A percentile compares a stretch with the other conserved stretches of the same genome.
Conservation (phyloP, 1,284 basidiomycete species). For the Erythrobasidium hasegawianum region DNA sequence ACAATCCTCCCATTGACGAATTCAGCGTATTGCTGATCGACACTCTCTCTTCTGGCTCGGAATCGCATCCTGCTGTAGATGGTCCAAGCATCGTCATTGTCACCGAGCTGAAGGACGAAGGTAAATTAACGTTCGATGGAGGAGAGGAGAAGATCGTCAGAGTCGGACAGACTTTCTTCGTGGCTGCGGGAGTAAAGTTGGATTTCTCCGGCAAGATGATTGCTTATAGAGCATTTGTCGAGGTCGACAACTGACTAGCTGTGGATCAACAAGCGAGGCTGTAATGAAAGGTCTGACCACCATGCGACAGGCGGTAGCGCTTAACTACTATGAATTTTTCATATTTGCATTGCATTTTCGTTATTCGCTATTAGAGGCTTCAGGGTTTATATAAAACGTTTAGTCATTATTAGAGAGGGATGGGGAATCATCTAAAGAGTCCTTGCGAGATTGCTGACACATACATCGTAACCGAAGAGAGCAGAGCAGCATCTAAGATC, state of each 20-base stretch:
- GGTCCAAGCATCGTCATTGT: constrained; percentile 83
- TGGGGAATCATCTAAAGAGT: no score
- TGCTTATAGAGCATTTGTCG: constrained; percentile 72
- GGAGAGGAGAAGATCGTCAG: constrained; percentile 52
- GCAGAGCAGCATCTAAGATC: no score
- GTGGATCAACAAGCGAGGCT: background rate
- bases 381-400: no score
- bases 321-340: no score
- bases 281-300: no score
- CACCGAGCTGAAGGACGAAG: constrained; percentile 63
- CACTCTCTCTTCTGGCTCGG: constrained; percentile 52
- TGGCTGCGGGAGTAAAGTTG: constrained; percentile 68
- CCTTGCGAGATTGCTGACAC: no score
- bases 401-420: no score
- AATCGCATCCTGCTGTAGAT: constrained; percentile 60
- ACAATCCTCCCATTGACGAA: constrained; percentile 91
- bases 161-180: constrained; percentile 75
- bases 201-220: constrained; percentile 55
- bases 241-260: constrained; percentile 26
- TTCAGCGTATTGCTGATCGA: constrained; percentile 76
- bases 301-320: background rate
- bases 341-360: no score
- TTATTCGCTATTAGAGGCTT: no score
- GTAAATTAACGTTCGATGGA: constrained; percentile 19
- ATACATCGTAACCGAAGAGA: no score